phyloP scores from a whole-genome alignment of 2,329 filamentous ascomycete species.

The Apiospora arundinis region DNA sequence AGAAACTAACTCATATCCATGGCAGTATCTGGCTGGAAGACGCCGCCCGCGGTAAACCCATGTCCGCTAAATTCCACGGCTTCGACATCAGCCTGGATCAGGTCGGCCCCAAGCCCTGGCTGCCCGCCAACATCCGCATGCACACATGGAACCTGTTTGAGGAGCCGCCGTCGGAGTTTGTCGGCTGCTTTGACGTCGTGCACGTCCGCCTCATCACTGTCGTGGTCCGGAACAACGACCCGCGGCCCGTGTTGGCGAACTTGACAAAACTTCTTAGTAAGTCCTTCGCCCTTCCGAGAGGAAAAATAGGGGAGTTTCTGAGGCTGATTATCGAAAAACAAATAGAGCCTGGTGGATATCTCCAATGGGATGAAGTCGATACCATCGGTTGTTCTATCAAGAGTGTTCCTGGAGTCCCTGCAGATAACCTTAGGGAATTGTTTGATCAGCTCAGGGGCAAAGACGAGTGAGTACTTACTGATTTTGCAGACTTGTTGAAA shows the following conservation, averaged over 20 bases:
- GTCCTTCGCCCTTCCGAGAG: not conserved
- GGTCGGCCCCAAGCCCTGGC: slow-evolving; percentile 24
- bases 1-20: not conserved
- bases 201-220: slow-evolving; percentile 28
- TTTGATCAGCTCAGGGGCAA: not conserved
- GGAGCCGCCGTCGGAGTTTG: slow-evolving; percentile 25
- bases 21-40: slow-evolving; percentile 28
- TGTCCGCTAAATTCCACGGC: slow-evolving; percentile 25
- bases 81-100: slow-evolving; percentile 31
- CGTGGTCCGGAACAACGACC: slow-evolving; percentile 25
- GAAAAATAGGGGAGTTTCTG: not conserved
- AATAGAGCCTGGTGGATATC: slow-evolving; percentile 28
- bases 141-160: slow-evolving; percentile 30
- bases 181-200: slow-evolving; percentile 27
- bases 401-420: slow-evolving; percentile 23
- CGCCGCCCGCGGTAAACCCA: slow-evolving; percentile 10
- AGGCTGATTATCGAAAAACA: not conserved
- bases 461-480: not conserved
- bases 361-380: slow-evolving; percentile 29
- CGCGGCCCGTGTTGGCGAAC: slow-evolving; percentile 23
- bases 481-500: not conserved
- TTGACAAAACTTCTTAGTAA: slow-evolving; percentile 27
- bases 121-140: slow-evolving; percentile 28
- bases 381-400: slow-evolving; percentile 22
- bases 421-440: slow-evolving; percentile 15